A percentile compares a stretch with the other conserved stretches of the same genome.
Evolutionary conservation across 768 basidiomycete genomes (phyloP).

Genomic region (Rubroboletus satanas): DNA sequence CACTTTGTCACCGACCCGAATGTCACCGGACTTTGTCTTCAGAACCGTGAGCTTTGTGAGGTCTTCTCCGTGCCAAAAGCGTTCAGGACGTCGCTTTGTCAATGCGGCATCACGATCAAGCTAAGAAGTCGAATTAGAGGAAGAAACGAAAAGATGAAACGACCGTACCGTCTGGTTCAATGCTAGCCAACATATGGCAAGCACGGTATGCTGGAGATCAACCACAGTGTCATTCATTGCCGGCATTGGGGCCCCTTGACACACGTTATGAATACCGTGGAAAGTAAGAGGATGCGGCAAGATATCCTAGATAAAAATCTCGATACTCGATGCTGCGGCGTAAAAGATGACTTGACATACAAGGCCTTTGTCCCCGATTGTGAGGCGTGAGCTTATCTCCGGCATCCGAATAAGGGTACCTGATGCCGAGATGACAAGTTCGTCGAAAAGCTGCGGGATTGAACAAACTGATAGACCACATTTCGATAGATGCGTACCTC

Average conservation of each 20-base stretch:
- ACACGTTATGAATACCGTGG: slow-evolving; percentile 44
- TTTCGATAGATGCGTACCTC: slow-evolving; percentile 50
- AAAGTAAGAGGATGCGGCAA: slow-evolving; percentile 51
- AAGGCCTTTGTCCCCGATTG: slow-evolving; percentile 71
- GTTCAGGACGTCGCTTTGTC: slow-evolving; percentile 58
- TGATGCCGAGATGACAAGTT: slow-evolving; percentile 69
- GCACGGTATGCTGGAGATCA: slow-evolving; percentile 67
- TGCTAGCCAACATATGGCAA: slow-evolving; percentile 84
- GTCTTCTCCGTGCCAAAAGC: slow-evolving; percentile 70
- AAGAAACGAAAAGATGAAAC: background rate
- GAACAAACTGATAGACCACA: slow-evolving; percentile 7
- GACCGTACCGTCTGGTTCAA: slow-evolving; percentile 74
- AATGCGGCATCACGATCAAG: slow-evolving; percentile 56
- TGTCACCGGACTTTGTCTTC: slow-evolving; percentile 57
- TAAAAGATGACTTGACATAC: slow-evolving; percentile 38
- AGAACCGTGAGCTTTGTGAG: slow-evolving; percentile 62
- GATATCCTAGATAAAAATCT: slow-evolving; percentile 50
- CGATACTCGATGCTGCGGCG: background rate
- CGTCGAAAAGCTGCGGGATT: slow-evolving; percentile 68
- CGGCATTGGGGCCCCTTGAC: slow-evolving; percentile 42
- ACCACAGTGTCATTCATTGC: slow-evolving; percentile 60
- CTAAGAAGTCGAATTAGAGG: slow-evolving; percentile 35
- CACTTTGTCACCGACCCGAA: slow-evolving; percentile 74
- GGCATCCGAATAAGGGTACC: slow-evolving; percentile 67
- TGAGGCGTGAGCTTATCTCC: slow-evolving; percentile 71